A percentile compares a stretch with the other conserved stretches of the same genome.
Evolutionary conservation across 2,329 filamentous ascomycete genomes (phyloP).

Genomic region (Colletotrichum sp.): DNA sequence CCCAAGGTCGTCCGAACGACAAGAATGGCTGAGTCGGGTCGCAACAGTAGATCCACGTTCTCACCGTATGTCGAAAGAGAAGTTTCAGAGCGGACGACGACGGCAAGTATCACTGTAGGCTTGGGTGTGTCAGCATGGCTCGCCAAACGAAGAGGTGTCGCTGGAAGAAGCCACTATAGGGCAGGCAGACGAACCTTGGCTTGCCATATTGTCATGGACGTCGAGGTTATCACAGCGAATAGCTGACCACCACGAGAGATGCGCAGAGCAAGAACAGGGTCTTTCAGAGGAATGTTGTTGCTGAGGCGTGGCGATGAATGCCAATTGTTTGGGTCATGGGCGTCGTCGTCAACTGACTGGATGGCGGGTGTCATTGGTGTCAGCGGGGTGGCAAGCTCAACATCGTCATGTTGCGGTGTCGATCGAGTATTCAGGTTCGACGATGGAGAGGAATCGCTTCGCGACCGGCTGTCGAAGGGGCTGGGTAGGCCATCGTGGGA

Average conservation of each 20-base stretch:
- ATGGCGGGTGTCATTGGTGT: conserved; percentile 64
- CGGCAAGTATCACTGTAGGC: conserved; percentile 88
- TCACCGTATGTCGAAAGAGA: conserved; percentile 85
- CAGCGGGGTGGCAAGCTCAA: conserved; percentile 40
- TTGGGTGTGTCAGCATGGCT: conserved; percentile 38
- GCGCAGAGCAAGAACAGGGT: conserved; percentile 75
- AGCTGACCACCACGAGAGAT: conserved; percentile 80
- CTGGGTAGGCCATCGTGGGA: conserved; percentile 65
- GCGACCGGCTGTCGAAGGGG: conserved; percentile 29
- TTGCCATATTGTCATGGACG: conserved; percentile 94
- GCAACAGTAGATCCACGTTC: conserved; percentile 83
- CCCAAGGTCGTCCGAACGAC: conserved; percentile 87
- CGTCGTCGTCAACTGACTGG: conserved; percentile 63
- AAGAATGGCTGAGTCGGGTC: conserved; percentile 90
- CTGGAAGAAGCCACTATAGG: neutral
- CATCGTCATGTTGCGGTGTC: conserved; percentile 35
- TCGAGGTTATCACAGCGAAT: conserved; percentile 86
- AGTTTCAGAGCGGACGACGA: conserved; percentile 79
- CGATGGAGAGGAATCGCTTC: conserved; percentile 34
- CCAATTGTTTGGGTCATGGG: conserved; percentile 33
- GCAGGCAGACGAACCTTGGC: conserved; percentile 70
- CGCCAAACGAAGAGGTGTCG: neutral
- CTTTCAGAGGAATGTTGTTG: conserved; percentile 53
- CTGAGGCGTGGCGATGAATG: conserved; percentile 30
- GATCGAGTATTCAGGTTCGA: conserved; percentile 25